Evolutionary conservation across 345 rosid genomes (phyloP), one percentile per base, ranked within the genome.

Genomic region (Brassica carinata): DNA sequence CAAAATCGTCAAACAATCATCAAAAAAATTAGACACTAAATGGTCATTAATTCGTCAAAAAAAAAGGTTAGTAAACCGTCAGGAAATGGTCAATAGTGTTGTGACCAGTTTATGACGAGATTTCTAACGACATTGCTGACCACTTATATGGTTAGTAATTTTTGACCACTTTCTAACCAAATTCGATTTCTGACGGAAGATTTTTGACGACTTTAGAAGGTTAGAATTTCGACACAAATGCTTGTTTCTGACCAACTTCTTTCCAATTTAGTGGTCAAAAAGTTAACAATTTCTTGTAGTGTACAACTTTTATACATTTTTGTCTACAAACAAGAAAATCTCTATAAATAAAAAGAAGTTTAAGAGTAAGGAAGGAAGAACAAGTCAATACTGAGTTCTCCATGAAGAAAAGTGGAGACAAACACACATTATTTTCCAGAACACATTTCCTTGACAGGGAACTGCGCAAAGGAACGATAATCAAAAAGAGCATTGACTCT

Each of bases 401-500:
- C 51, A 53, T 63, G 76, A 75, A 69, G n/a, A 64, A 69, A 64
- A 70, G 76, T 57, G 61, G 76, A 70, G 79, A 80, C 79, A 75
- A 70, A 57, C 77, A 55, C 75, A 80, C 64, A 75, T 81, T 51
- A 64, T 70, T 64, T 64, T 53, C 55, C 72, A 73, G 53, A 15
- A 64, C 68, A 70, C 66, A 70, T 64, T 70, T 75, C 68, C 53
- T 64, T 55, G 72, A 64, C 75, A 75, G 38, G 72, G 18, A 55
- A 55, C 59, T 53, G 76, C 7, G 53, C 68, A 64, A 15, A 74
- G 70, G 58, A 75, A 69, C 67, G 67, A 26, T 61, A 79, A 31
- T 73, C 55, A 48, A 81, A 79, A 81, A 75, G 73, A 71, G 30
- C 72, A 71, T 64, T 53, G 53, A 64, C 48, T 64, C 55, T 64